A percentile compares a stretch with the other conserved stretches of the same genome.
These are phyloP conservation scores for Scedosporium dehoogii DNA, from an alignment of 2,329 filamentous ascomycete genomes.

Conservation along the genomic window DNA sequence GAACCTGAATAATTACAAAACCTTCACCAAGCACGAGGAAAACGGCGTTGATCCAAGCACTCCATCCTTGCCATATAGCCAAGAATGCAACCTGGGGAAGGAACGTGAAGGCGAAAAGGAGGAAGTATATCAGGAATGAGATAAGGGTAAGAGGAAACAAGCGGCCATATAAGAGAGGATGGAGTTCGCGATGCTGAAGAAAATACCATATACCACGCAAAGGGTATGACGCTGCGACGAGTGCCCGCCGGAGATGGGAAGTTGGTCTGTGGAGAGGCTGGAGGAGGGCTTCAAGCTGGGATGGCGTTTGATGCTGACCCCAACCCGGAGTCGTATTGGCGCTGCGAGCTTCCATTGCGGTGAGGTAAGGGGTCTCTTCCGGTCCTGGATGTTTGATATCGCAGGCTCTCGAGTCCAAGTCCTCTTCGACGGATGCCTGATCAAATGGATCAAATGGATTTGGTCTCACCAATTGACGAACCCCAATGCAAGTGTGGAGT, in stretches of 20 bases:
- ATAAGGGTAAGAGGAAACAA: conserved; percentile 74
- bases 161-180: conserved; percentile 67
- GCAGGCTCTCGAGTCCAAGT: too few species aligned
- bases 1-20: conserved; percentile 52
- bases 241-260: conserved; percentile 3
- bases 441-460: too few species aligned
- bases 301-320: background rate
- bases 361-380: background rate
- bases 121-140: conserved; percentile 70
- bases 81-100: conserved; percentile 84
- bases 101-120: conserved; percentile 82
- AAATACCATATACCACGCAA: conserved; percentile 77
- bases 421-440: too few species aligned
- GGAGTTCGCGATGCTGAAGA: conserved; percentile 64
- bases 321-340: background rate
- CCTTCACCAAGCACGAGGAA: conserved; percentile 81
- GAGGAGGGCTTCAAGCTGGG: background rate
- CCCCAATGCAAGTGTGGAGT: too few species aligned
- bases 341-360: conserved; percentile 4
- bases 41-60: conserved; percentile 83
- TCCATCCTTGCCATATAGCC: conserved; percentile 75
- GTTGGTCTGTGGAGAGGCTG: conserved; percentile 4
- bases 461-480: too few species aligned
- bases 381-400: background rate
- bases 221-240: conserved; percentile 43